Evolutionary conservation across 176 grass and related monocot species (phyloP), one percentile per base, ranked within the genome.

Genomic region (Neostapfia colusana): DNA sequence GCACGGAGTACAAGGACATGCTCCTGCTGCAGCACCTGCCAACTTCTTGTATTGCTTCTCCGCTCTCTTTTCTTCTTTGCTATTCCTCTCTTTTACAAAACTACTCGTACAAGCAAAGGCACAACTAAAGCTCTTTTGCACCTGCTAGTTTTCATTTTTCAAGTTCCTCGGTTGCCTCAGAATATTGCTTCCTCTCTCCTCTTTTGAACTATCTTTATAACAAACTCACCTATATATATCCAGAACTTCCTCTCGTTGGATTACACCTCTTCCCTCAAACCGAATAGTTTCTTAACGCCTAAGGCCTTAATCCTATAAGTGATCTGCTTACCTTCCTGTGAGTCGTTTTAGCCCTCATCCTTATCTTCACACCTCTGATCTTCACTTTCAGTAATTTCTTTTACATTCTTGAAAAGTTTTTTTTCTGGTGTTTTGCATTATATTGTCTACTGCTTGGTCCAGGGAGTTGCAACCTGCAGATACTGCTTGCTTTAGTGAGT

Each of bases 211-310:
- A 85, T 82, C 82, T 93, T 90, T 93, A 53, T 79, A 88, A 86
- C 79, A 80, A 77, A 87, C 85, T 67, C 85, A 50, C 5, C 54
- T 74, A 63, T 70, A 77, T 82, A 71, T 77, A 67, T 79, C 72
- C 37, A 46, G 34, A 65, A n/a, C 79, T 65, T 46, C 61, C 62
- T 41, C 53, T 58, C 56, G 66, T 91, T 91, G 92, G 92, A 84
- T 84, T 87, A 89, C 89, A 95, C 86, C 76, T 89, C 80, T 82
- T 84, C 83, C 83, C 92, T 71, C 88, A 79, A 75, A 84, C 83
- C 84, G 87, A 87, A 63, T 88, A 88, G 63, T 90, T 81, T 88
- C 86, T 88, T 84, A 80, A 84, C 84, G 81, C 81, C 70, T 84
- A 88, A 84, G 86, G 76, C 70, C 86, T 88, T 72, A 65, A 76